Evolutionary conservation across 2,329 filamentous ascomycete species (phyloP), one percentile per base, ranked within the genome.

Genomic region (Ceratocystis colombiana): DNA sequence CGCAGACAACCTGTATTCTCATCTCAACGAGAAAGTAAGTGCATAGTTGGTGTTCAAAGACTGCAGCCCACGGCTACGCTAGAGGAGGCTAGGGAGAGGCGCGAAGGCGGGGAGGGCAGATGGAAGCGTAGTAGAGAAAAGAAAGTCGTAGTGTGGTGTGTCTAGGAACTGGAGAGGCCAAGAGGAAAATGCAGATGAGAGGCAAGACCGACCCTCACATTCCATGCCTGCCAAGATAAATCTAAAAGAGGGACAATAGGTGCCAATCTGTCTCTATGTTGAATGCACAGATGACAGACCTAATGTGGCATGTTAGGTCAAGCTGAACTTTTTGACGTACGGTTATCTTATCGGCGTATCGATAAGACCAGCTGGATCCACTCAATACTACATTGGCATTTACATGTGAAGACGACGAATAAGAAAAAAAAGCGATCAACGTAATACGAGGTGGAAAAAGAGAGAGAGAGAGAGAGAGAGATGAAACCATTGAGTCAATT

Each of bases 1-100:
- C 30, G n/a, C 61, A 48, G 59, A 41, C n/a, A 63, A 41, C 22
- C 44, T 55, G 28, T 45, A 62, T 28, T 28, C 62, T 63, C 22
- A 66, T 44, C 62, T 63, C 57, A 66, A 46, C 44, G 46, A 37
- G 61, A 66, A 62, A 62, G 46, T 53, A 63, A 46, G 48, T 59
- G 57, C 45, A 41, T 44, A 22, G 37, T 63, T 63, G 20, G 20
- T 65, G 59, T 61, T 22, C 12, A 30, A 64, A 59, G 28, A 59
- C 28, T 33, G 2, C 33, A 17, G 22, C 30, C 20, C 7, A 45
- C 20, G 22, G 41, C 15, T 15, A 5, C 17, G 62, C 33, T 25
- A 10, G 20, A 53, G 8, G n/a, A 8, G n/a, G 28, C 12, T 5
- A 15, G 48, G 46, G 17, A 22, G 46, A 41, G 3, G 3, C 30